Conservation (phyloP, 441 rosid species). For the Viola pubescens region DNA sequence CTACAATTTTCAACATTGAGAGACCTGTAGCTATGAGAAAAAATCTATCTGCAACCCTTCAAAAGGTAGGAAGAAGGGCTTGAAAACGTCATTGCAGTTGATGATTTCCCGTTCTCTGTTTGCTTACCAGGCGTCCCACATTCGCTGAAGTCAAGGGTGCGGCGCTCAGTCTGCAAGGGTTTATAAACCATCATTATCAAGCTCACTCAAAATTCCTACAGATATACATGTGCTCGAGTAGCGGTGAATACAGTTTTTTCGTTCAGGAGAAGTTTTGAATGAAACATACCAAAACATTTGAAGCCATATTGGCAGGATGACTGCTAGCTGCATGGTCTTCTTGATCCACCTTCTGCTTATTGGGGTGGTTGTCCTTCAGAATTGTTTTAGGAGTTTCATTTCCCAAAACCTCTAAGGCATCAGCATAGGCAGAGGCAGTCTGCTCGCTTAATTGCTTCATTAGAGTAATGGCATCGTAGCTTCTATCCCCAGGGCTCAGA, state of each 20-base stretch:
- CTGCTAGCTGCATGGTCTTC: conserved; percentile 25
- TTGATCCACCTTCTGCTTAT: conserved; percentile 28
- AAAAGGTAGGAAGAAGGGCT: conserved; percentile 79
- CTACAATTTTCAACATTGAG: conserved; percentile 18
- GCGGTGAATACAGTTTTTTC: too few species aligned
- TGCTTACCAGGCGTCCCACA: conserved; percentile 72
- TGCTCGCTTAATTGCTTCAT: conserved; percentile 90
- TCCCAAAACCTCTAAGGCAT: conserved; percentile 83
- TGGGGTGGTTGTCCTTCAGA: conserved; percentile 34
- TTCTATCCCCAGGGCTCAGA: conserved; percentile 82
- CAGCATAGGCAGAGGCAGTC: conserved; percentile 78
- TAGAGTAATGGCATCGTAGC: conserved; percentile 87
- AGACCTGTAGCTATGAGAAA: conserved; percentile 15
- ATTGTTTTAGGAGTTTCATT: conserved; percentile 60
- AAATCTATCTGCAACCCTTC: conserved; percentile 75
- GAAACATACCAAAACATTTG: conserved; percentile 36
- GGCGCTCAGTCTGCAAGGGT: conserved; percentile 56
- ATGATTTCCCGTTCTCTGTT: conserved; percentile 38
- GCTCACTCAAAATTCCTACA: not conserved
- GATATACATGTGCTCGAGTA: not conserved
- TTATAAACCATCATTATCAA: not conserved
- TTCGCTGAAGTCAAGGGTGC: conserved; percentile 85
- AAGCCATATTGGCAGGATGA: conserved; percentile 36
- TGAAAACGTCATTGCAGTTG: conserved; percentile 28
- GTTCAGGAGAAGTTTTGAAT: not conserved